Base-by-base conservation (phyloP, 805 yeast genomes). In the Komagataella pseudopastoris region DNA sequence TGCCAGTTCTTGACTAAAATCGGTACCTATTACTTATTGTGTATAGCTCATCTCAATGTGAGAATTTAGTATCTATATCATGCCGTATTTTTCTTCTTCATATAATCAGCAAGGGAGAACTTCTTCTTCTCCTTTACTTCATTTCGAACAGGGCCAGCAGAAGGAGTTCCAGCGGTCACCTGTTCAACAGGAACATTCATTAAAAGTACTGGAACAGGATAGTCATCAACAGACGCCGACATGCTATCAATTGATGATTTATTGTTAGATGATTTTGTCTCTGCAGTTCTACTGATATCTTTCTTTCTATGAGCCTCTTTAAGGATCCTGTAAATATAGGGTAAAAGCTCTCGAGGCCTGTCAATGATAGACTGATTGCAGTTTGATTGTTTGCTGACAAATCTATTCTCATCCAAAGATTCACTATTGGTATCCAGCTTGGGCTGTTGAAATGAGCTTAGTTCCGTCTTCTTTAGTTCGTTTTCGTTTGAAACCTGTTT, bases 1-100 rank as follows among this genome's bases (percentile, higher is more conserved):
- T 85, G 46, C 93, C 93, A 1, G 76, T 84, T 2, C 65, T 84
- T 43, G 67, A 65, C 52, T 59, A 49, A 49, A 18, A 6, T 14
- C n/a, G 17, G 6, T 20, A 30, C 39, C 39, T 20, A 30, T 12
- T 30, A 30, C 14, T 30, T 30, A 30, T 30, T 30, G 14, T 30
- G 39, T 10, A 30, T 30, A 30, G 39, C 39, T 30, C 39, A 30
- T 30, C 4, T 10, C 39, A 30, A 30, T 30, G 39, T 30, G 39
- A 30, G 39, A 30, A 12, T 30, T 30, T 10, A 8, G 3, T 30
- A 30, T 30, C 8, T 30, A 30, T 30, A 30, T 30, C 14, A 30
- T 30, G 39, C 39, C 39, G 39, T 30, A 30, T 30, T 30, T 30
- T 30, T 30, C 2, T 30, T 30, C 39, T 30, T 30, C 39, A 30